Evolutionary conservation across 257 asterid genomes (phyloP).

Genomic region (Fraxinus cuspidata): DNA sequence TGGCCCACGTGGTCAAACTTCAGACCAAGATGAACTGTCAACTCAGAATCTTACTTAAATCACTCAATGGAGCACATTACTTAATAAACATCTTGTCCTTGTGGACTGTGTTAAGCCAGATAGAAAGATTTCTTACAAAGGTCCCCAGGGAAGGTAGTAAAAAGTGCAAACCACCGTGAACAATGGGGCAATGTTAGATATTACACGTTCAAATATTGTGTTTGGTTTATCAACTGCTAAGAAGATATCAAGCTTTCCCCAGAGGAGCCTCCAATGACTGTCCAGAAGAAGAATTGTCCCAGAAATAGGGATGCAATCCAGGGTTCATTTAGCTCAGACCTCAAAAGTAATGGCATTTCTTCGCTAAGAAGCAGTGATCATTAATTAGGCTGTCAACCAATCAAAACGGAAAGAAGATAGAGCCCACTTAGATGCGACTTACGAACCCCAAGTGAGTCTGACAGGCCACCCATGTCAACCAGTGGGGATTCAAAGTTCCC

Average conservation of each 20-base stretch:
- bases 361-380: not conserved
- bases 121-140: not conserved
- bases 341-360: not conserved
- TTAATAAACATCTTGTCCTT: not conserved
- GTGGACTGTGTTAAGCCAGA: not conserved
- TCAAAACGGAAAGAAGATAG: not conserved
- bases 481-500: too few relatives aligned
- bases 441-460: too few relatives aligned
- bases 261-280: not conserved
- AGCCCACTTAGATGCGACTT: too few relatives aligned
- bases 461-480: too few relatives aligned
- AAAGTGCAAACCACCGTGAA: not conserved
- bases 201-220: not conserved
- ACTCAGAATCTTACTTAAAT: not conserved
- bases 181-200: not conserved
- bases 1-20: not conserved
- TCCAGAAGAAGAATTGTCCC: not conserved
- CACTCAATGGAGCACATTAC: not conserved
- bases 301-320: not conserved
- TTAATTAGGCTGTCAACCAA: not conserved
- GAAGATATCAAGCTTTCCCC: not conserved
- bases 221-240: not conserved
- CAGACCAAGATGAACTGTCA: not conserved
- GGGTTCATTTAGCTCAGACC: not conserved
- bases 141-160: not conserved